Base-by-base conservation (phyloP, 2,329 filamentous ascomycete species). In the Epichloe sylvatica region DNA sequence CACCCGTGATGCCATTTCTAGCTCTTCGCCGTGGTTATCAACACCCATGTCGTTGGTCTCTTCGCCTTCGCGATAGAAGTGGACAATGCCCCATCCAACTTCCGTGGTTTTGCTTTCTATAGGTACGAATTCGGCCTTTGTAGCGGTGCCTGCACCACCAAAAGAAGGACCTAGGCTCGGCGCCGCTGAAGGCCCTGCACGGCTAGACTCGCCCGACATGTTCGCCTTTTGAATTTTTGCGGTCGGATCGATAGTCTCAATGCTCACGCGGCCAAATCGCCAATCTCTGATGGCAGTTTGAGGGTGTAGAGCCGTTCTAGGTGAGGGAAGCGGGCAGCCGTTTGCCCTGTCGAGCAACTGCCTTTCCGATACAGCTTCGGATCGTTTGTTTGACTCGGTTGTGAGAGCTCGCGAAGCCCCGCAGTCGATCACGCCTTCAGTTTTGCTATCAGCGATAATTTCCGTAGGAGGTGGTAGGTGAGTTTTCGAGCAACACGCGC, bases 51-150 rank as follows among this genome's bases (percentile, higher is more conserved):
- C 76, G 1, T 78, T 72, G 1, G 82, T 83, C 64, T 94, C 86
- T 51, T 88, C 79, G 2, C 78, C 78, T 65, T 97, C 91, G 9
- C 90, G 80, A 64, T 96, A 98, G 30, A 98, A 76, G 64, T 96
- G 92, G 2, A 98, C 89, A 13, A 97, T 80, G 1, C 92, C 92
- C 84, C 88, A 96, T 40, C 88, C 86, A 1, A 89, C 74, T 52
- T 94, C 84, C 1, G 87, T 88, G 49, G 84, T 80, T 58, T 75
- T 79, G 15, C 80, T 77, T 50, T 83, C 77, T 1, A 91, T 73
- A 0, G 85, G 81, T 19, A 86, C 70, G 61, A 84, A 94, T 54
- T 78, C 76, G 5, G 87, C 92, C 64, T 90, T 95, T 1, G 90
- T 94, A 52, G 86, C 83, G 46, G 84, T 78, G 5, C 85, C 86